Percentiles rank a stretch among this genome's conserved stretches.
Evolutionary conservation across 2,329 filamentous ascomycete species (phyloP).

Genomic region (Monosporascus sp.): DNA sequence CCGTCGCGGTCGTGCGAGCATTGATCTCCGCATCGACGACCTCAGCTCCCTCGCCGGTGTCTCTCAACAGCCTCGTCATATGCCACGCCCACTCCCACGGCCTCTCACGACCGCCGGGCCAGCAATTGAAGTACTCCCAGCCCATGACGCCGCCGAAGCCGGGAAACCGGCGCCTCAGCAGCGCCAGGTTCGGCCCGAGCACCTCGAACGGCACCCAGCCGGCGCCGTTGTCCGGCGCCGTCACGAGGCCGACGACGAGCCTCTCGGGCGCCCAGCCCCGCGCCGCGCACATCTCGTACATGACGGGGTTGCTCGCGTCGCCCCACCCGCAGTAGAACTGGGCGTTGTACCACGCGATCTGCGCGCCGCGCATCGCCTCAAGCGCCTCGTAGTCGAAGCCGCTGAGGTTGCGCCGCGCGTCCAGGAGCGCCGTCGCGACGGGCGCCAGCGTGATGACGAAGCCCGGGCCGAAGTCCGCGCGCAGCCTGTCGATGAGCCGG

Average conservation of each 20-base stretch:
- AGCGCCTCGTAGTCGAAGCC: conserved; percentile 71
- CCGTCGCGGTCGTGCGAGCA: background rate
- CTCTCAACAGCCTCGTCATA: conserved; percentile 44
- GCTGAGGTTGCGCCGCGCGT: conserved; percentile 58
- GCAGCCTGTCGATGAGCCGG: conserved; percentile 58
- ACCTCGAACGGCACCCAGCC: conserved; percentile 58
- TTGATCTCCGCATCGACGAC: background rate
- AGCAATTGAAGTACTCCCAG: conserved; percentile 79
- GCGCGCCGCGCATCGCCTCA: conserved; percentile 55
- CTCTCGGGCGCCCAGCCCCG: conserved; percentile 63
- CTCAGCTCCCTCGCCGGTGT: background rate
- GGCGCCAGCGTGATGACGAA: conserved; percentile 77
- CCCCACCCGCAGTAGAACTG: conserved; percentile 87
- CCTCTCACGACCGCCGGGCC: conserved; percentile 51
- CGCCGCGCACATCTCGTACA: conserved; percentile 41
- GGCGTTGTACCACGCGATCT: conserved; percentile 75
- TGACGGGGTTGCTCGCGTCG: conserved; percentile 47
- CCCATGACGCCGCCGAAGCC: conserved; percentile 77
- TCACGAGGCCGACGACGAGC: conserved; percentile 70
- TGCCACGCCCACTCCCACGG: conserved; percentile 71
- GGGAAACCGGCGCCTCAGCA: conserved; percentile 53
- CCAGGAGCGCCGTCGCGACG: conserved; percentile 66
- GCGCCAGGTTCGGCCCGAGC: conserved; percentile 51
- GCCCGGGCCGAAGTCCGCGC: conserved; percentile 56
- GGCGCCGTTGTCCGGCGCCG: conserved; percentile 65